Evolutionary conservation across 305 asterid genomes (phyloP).

Genomic region (Withania somnifera): DNA sequence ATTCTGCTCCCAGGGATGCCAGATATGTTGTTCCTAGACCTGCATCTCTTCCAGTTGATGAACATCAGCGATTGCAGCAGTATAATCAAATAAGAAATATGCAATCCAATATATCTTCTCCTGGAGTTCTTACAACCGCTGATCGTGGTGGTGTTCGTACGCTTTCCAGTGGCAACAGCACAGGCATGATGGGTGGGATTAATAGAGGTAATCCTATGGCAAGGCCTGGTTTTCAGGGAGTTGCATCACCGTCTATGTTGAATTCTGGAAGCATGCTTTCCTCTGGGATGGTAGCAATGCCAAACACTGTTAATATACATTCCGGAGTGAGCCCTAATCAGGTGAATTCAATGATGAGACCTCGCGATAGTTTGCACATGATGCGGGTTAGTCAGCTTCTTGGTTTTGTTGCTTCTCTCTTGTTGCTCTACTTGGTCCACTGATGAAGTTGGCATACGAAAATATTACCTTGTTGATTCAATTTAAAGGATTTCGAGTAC

Average conservation of each 20-base stretch:
- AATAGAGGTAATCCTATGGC: conserved; percentile 47
- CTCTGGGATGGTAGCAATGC: conserved; percentile 45
- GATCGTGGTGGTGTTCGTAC: conserved; percentile 59
- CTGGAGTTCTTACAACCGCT: conserved; percentile 47
- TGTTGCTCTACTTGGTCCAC: not conserved
- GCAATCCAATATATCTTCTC: conserved; percentile 40
- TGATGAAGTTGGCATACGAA: not conserved
- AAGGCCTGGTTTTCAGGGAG: conserved; percentile 63
- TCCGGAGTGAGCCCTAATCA: conserved; percentile 56
- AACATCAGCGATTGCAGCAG: conserved; percentile 67
- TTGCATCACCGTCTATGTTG: conserved; percentile 48
- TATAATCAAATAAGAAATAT: conserved; percentile 52
- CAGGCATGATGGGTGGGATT: conserved; percentile 34
- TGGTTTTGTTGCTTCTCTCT: not conserved
- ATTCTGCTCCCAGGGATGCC: conserved; percentile 40
- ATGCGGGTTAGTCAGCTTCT: conserved; percentile 45
- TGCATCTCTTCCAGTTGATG: conserved; percentile 54
- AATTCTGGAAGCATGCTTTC: conserved; percentile 50
- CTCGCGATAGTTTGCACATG: conserved; percentile 50
- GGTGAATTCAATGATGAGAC: conserved; percentile 46
- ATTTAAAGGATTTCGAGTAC: not conserved
- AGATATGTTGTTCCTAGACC: conserved; percentile 54
- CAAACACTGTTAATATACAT: conserved; percentile 40
- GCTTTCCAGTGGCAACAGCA: conserved; percentile 55
- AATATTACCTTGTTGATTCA: not conserved